A percentile compares a stretch with the other conserved stretches of the same genome.
phyloP scores from a whole-genome alignment of 176 grass and related monocot genomes.

The Tillandsia leiboldiana region DNA sequence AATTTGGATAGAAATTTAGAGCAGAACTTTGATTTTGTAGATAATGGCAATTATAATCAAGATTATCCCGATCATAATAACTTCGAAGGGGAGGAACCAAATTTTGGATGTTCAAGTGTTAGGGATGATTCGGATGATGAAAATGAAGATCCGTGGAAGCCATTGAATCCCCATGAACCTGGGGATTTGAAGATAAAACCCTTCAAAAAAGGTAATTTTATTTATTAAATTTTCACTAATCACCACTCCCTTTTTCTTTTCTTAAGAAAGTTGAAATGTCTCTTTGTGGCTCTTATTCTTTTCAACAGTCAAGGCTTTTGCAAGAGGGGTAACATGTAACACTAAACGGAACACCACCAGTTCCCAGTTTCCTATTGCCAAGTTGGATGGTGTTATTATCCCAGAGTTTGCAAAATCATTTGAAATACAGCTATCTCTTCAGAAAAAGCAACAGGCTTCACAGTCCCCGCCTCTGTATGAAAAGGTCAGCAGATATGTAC shows the following conservation, averaged over 20 bases:
- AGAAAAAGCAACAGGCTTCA: constrained; percentile 36
- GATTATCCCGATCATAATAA: constrained; percentile 26
- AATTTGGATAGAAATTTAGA: constrained; percentile 29
- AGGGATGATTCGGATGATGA: constrained; percentile 58
- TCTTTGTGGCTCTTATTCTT: constrained; percentile 25
- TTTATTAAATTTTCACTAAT: constrained; percentile 2
- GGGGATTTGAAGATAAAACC: constrained; percentile 72
- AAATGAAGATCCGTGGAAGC: constrained; percentile 60
- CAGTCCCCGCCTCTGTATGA: constrained; percentile 51
- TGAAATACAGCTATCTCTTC: constrained; percentile 43
- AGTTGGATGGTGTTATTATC: constrained; percentile 38
- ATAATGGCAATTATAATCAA: constrained; percentile 17
- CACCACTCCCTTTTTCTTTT: constrained; percentile 15
- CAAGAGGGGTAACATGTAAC: constrained; percentile 24
- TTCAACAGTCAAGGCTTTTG: constrained; percentile 62
- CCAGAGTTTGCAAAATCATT: constrained; percentile 43
- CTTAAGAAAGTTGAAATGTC: constrained; percentile 9
- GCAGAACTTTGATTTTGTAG: constrained; percentile 20
- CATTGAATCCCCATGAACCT: constrained; percentile 78
- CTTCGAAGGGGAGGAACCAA: constrained; percentile 35
- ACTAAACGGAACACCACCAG: constrained; percentile 30
- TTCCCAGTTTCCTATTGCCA: constrained; percentile 79
- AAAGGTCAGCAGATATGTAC: constrained; percentile 41
- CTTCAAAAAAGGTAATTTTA: constrained; percentile 59
- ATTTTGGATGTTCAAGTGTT: constrained; percentile 33